Percentiles rank a stretch among this genome's conserved stretches.
Conservation (phyloP, 225 moss, liverwort and hornwort species). For the Takakia lepidozioides region DNA sequence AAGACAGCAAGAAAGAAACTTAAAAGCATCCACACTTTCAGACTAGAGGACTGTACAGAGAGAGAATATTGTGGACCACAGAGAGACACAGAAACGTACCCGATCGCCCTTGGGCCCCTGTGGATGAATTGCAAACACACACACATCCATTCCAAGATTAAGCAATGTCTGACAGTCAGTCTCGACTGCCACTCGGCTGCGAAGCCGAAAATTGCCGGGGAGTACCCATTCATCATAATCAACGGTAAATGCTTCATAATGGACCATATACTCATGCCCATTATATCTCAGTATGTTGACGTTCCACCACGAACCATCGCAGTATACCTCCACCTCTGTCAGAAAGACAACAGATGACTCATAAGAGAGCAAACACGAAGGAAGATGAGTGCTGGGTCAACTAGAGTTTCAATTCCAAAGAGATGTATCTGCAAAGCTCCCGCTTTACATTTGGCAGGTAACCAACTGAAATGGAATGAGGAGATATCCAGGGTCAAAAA, state of each 20-base stretch:
- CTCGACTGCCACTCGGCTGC: constrained; percentile 19
- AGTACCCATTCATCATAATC: constrained; percentile 33
- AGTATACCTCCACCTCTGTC: constrained; percentile 52
- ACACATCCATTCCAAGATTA: constrained; percentile 29
- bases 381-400: too few species aligned
- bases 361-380: too few species aligned
- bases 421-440: too few species aligned
- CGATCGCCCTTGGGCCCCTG: constrained; percentile 8
- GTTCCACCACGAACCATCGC: constrained; percentile 58
- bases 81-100: constrained; percentile 11
- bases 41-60: neutral
- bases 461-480: too few species aligned
- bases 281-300: constrained; percentile 20
- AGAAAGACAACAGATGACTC: too few species aligned
- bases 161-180: constrained; percentile 20
- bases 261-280: constrained; percentile 20
- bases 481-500: too few species aligned
- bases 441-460: too few species aligned
- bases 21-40: neutral
- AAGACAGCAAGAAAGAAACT: neutral
- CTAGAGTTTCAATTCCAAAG: too few species aligned
- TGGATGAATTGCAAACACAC: constrained; percentile 41
- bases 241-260: constrained; percentile 16
- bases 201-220: constrained; percentile 37
- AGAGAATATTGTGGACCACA: neutral